These are phyloP conservation scores for Candolleomyces efflorescens DNA, from an alignment of 768 basidiomycete species.

Conservation along the genomic window DNA sequence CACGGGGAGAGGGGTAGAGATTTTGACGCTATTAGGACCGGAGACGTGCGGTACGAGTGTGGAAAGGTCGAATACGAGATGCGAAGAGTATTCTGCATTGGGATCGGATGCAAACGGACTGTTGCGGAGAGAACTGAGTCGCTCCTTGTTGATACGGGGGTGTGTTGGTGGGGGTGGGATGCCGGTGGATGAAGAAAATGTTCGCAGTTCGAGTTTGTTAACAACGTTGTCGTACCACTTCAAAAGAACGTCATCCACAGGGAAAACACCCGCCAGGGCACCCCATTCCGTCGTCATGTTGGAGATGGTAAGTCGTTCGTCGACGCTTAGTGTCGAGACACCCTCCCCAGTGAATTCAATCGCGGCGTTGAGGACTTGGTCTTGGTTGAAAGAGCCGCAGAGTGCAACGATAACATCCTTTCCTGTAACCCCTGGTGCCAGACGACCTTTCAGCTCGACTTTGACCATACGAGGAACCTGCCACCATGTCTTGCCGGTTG, in stretches of 20 bases:
- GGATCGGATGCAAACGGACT: slow-evolving; percentile 62
- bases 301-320: slow-evolving; percentile 94
- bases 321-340: slow-evolving; percentile 69
- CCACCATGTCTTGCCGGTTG: slow-evolving; percentile 99
- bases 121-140: slow-evolving; percentile 62
- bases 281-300: slow-evolving; percentile 99
- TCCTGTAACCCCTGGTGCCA: slow-evolving; percentile 89
- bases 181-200: slow-evolving; percentile 55
- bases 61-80: slow-evolving; percentile 88
- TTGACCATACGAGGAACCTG: slow-evolving; percentile 96
- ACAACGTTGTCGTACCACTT: slow-evolving; percentile 82
- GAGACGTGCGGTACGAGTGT: slow-evolving; percentile 94
- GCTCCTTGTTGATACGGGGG: slow-evolving; percentile 75
- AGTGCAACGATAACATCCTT: slow-evolving; percentile 98
- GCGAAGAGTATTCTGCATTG: slow-evolving; percentile 77
- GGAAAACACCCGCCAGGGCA: slow-evolving; percentile 93
- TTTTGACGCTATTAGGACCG: slow-evolving; percentile 96
- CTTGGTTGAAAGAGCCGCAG: slow-evolving; percentile 92
- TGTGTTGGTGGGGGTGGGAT: slow-evolving; percentile 77
- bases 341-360: slow-evolving; percentile 96
- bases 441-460: slow-evolving; percentile 80
- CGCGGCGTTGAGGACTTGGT: slow-evolving; percentile 95
- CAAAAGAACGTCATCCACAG: slow-evolving; percentile 77
- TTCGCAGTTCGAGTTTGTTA: slow-evolving; percentile 68
- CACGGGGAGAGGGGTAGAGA: slow-evolving; percentile 89